A percentile compares a stretch with the other conserved stretches of the same genome.
These are phyloP conservation scores for Ophiognomonia clavigignenti-juglandacearum DNA, from an alignment of 2,329 filamentous ascomycete species.

Conservation along the genomic window DNA sequence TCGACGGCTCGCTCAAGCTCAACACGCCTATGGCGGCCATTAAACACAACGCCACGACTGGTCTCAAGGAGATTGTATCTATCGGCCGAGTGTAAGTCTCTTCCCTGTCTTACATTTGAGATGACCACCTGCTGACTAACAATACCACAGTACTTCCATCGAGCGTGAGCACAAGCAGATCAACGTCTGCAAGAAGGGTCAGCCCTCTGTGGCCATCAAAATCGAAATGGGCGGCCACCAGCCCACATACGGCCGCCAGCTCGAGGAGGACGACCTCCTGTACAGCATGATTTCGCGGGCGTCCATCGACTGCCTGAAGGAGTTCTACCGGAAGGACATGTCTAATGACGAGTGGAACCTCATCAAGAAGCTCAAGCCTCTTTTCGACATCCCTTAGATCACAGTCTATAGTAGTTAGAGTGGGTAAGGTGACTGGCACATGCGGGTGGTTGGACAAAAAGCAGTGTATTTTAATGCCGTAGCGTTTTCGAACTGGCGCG, in stretches of 20 bases:
- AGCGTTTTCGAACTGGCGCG: neutral
- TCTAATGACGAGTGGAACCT: conserved; percentile 90
- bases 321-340: conserved; percentile 87
- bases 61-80: conserved; percentile 75
- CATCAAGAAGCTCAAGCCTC: conserved; percentile 86
- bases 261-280: conserved; percentile 84
- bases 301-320: conserved; percentile 93
- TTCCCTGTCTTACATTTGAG: neutral
- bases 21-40: conserved; percentile 88
- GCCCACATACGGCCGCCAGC: conserved; percentile 88
- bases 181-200: conserved; percentile 85
- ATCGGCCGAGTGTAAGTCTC: conserved; percentile 86
- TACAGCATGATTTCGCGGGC: conserved; percentile 84
- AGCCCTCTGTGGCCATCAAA: conserved; percentile 96
- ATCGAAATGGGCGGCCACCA: conserved; percentile 91
- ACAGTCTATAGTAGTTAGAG: too few species aligned
- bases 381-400: conserved; percentile 77
- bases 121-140: neutral
- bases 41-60: conserved; percentile 73
- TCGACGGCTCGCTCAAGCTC: conserved; percentile 81
- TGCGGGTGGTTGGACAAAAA: neutral
- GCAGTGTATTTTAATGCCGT: neutral
- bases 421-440: too few species aligned
- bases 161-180: conserved; percentile 98
- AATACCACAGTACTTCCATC: conserved; percentile 69